Percentiles rank a stretch among this genome's conserved stretches.
Evolutionary conservation across 202 grass and related monocot genomes (phyloP).

Genomic region (Musa balbisiana): DNA sequence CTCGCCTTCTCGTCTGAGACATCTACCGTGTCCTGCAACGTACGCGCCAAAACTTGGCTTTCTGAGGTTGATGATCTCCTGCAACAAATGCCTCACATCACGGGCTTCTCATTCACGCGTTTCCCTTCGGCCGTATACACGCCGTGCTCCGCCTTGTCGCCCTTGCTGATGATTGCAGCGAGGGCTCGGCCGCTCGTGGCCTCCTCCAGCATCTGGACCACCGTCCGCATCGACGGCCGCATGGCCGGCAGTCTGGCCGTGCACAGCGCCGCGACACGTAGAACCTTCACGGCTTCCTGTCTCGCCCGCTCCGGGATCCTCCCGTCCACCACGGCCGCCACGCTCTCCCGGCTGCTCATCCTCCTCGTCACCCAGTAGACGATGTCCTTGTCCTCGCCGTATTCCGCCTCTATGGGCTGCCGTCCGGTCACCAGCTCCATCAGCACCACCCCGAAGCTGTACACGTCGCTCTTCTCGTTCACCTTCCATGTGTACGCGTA

Average conservation of each 20-base stretch:
- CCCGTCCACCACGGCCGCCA: constrained; percentile 32
- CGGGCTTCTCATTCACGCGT: too few species aligned
- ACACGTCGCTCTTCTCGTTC: constrained; percentile 55
- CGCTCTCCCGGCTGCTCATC: constrained; percentile 43
- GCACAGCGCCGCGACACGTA: constrained; percentile 52
- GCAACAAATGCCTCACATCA: too few species aligned
- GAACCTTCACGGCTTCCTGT: constrained; percentile 51
- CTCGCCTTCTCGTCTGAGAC: too few species aligned
- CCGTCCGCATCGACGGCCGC: constrained; percentile 70
- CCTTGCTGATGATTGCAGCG: not conserved
- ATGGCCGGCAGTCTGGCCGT: constrained; percentile 45
- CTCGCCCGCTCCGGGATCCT: constrained; percentile 29
- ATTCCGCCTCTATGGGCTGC: constrained; percentile 33
- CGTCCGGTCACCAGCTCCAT: constrained; percentile 48
- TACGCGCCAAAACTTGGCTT: too few species aligned
- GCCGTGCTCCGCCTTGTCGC: constrained; percentile 17
- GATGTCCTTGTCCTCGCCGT: constrained; percentile 42
- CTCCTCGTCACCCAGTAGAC: constrained; percentile 52
- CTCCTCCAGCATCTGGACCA: constrained; percentile 89
- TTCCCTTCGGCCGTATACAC: constrained; percentile 10
- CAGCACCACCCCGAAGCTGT: constrained; percentile 43
- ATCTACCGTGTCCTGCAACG: too few species aligned
- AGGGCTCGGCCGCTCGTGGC: constrained; percentile 17
- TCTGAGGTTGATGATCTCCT: too few species aligned
- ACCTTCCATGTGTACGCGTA: constrained; percentile 76